Evolutionary conservation across 352 stramenopile genomes (phyloP).

Genomic region (Phytopythium boreale): DNA sequence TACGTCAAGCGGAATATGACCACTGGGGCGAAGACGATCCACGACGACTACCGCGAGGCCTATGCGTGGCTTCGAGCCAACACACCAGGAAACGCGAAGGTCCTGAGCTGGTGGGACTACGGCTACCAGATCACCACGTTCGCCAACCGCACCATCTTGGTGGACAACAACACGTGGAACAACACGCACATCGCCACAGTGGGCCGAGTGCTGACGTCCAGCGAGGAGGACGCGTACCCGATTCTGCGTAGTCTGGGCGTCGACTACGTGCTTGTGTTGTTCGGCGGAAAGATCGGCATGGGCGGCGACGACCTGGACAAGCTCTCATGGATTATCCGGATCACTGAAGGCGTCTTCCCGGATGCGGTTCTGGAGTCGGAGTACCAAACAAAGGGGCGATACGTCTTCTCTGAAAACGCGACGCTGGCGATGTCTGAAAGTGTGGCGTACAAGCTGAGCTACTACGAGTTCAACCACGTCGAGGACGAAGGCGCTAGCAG

Average conservation of each 20-base stretch:
- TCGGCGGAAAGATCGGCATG: constrained; percentile 67
- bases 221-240: constrained; percentile 62
- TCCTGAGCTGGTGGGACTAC: constrained; percentile 88
- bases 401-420: constrained; percentile 66
- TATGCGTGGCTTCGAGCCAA: constrained; percentile 83
- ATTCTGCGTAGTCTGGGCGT: constrained; percentile 77
- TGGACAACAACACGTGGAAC: constrained; percentile 98
- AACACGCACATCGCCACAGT: constrained; percentile 96
- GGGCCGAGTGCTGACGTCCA: constrained; percentile 71
- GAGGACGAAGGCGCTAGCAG: constrained; percentile 13
- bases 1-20: constrained; percentile 55
- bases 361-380: constrained; percentile 84
- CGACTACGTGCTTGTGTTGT: constrained; percentile 80
- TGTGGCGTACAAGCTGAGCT: constrained; percentile 93
- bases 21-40: constrained; percentile 33
- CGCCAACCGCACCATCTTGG: constrained; percentile 82
- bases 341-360: constrained; percentile 84
- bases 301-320: constrained; percentile 92
- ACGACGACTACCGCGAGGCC: constrained; percentile 83
- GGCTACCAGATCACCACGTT: constrained; percentile 82
- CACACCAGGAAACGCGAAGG: constrained; percentile 55
- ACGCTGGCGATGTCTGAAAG: constrained; percentile 82
- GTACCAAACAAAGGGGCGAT: constrained; percentile 67
- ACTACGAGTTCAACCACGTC: constrained; percentile 67
- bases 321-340: constrained; percentile 92